phyloP scores from a whole-genome alignment of 306 rosid genomes.

The Castanospermum australe region DNA sequence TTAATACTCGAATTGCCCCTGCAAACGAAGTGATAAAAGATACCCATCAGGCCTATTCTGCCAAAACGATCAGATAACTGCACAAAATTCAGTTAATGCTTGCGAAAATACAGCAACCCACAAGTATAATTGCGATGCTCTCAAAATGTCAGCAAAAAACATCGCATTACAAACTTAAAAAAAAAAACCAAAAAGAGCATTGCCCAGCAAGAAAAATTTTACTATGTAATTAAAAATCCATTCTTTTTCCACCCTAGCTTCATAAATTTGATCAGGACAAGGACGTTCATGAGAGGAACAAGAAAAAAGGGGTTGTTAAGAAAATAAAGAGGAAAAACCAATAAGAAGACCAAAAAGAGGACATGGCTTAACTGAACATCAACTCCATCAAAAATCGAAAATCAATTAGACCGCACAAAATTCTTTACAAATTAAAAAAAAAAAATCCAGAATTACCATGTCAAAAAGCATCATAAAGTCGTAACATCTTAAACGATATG shows the following conservation, averaged over 20 bases:
- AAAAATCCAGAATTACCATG: neutral
- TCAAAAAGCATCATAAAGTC: neutral
- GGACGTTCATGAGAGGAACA: neutral
- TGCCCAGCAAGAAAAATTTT: neutral
- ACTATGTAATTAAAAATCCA: neutral
- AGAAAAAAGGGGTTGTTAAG: neutral
- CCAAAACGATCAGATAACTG: neutral
- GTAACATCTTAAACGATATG: neutral
- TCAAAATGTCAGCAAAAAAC: neutral
- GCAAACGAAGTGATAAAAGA: neutral
- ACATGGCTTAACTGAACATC: neutral
- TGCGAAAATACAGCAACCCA: neutral
- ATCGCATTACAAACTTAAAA: neutral
- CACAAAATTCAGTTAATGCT: neutral
- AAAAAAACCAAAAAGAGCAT: neutral
- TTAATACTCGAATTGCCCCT: slow-evolving; percentile 35
- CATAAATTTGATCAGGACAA: neutral
- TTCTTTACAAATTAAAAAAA: neutral
- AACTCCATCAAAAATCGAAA: neutral
- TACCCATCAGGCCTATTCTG: neutral
- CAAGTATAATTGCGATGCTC: neutral
- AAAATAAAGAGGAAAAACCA: neutral
- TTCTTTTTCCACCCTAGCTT: neutral
- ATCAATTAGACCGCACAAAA: neutral
- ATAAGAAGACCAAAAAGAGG: neutral